These are phyloP conservation scores for Brassica incana DNA, from an alignment of 345 rosid species.

Conservation along the genomic window DNA sequence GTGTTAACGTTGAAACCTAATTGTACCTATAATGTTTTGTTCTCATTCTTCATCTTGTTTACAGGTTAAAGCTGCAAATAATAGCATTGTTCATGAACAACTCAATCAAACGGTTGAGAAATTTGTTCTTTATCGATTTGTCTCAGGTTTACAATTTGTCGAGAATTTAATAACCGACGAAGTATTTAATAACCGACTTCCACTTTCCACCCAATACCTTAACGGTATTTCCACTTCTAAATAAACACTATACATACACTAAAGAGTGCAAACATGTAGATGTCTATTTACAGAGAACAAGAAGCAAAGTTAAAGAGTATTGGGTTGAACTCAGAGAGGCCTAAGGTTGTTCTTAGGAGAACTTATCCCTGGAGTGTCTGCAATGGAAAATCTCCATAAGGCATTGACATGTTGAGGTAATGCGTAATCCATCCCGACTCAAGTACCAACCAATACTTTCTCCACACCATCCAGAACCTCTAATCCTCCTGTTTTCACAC, in stretches of 20 bases:
- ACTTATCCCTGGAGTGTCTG: slow-evolving; percentile 84
- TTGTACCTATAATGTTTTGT: no score
- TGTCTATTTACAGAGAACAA: neutral
- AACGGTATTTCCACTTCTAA: no score
- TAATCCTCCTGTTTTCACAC: slow-evolving; percentile 63
- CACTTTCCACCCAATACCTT: no score
- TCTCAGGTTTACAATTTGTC: no score
- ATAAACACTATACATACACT: neutral
- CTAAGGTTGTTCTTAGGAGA: slow-evolving; percentile 84
- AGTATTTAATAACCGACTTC: no score
- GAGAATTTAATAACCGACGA: no score
- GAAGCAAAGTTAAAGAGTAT: neutral
- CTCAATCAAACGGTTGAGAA: no score
- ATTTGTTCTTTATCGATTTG: no score
- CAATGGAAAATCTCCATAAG: slow-evolving; percentile 90
- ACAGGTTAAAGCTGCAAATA: no score
- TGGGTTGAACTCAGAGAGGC: slow-evolving; percentile 40
- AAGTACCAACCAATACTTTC: slow-evolving; percentile 68
- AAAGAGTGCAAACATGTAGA: neutral
- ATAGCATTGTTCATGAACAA: no score
- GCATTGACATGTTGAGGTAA: slow-evolving; percentile 74
- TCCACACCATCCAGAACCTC: slow-evolving; percentile 86
- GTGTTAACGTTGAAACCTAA: no score
- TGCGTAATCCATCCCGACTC: slow-evolving; percentile 91
- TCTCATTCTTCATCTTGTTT: no score